A percentile compares a stretch with the other conserved stretches of the same genome.
phyloP scores from a whole-genome alignment of 2,329 filamentous ascomycete species.

The Aureobasidium namibiae region DNA sequence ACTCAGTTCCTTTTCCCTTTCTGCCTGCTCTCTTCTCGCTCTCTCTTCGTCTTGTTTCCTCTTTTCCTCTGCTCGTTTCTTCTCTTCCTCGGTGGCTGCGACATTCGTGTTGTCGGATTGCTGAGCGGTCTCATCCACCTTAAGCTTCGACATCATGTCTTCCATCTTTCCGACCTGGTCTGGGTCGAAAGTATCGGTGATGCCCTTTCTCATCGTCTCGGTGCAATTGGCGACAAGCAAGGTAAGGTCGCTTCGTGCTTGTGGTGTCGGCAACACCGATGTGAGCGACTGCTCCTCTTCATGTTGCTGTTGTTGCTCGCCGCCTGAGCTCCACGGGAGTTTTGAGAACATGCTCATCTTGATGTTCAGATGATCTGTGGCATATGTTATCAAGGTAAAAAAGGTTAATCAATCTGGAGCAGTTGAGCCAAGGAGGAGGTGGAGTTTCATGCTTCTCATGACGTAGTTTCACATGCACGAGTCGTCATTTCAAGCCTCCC shows the following conservation, averaged over 20 bases:
- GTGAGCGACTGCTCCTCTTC: conserved; percentile 33
- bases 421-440: neutral
- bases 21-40: conserved; percentile 25
- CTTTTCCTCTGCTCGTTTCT: conserved; percentile 24
- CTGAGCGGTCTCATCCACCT: conserved; percentile 13
- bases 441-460: neutral
- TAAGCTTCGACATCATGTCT: conserved; percentile 23
- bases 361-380: neutral
- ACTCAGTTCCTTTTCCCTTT: conserved; percentile 42
- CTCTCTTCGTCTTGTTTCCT: conserved; percentile 24
- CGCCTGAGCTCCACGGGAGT: conserved; percentile 9
- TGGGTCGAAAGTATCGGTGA: conserved; percentile 36
- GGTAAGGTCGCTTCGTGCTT: conserved; percentile 36
- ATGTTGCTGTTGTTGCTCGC: conserved; percentile 7
- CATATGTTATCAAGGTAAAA: neutral
- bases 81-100: conserved; percentile 14
- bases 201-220: conserved; percentile 36
- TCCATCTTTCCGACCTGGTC: conserved; percentile 25
- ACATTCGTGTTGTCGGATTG: neutral
- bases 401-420: neutral
- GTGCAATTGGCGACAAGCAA: conserved; percentile 39
- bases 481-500: neutral
- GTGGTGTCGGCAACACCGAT: conserved; percentile 35
- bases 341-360: conserved; percentile 14
- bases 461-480: conserved; percentile 7